A percentile compares a stretch with the other conserved stretches of the same genome.
These are phyloP conservation scores for Metschnikowia picachoensis DNA, from an alignment of 805 yeast genomes.

Conservation along the genomic window DNA sequence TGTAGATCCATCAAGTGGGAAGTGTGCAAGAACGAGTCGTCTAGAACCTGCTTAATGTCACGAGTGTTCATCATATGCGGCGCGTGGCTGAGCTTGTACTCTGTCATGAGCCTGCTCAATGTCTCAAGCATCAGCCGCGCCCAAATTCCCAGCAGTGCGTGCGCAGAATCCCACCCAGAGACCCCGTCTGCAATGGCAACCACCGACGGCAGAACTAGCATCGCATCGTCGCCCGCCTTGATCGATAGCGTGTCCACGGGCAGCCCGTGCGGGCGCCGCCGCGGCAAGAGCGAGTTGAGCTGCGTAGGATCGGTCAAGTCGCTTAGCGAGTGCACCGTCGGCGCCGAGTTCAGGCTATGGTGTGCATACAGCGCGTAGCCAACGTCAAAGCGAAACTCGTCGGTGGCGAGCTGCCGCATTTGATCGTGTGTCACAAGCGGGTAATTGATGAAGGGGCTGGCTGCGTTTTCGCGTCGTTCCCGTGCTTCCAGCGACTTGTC, in stretches of 20 bases:
- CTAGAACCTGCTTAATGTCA: constrained; percentile 42
- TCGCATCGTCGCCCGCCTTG: constrained; percentile 56
- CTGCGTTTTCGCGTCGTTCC: constrained; percentile 20
- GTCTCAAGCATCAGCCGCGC: constrained; percentile 51
- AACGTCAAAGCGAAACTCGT: constrained; percentile 39
- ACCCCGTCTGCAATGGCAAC: constrained; percentile 57
- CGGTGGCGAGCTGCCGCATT: constrained; percentile 30
- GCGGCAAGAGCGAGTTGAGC: constrained; percentile 43
- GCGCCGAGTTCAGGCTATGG: constrained; percentile 38
- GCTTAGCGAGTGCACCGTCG: constrained; percentile 45
- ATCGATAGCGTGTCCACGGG: constrained; percentile 50
- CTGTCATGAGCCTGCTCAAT: constrained; percentile 42
- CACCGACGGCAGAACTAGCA: constrained; percentile 50
- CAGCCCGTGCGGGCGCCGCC: constrained; percentile 49
- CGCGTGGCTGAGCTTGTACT: constrained; percentile 37
- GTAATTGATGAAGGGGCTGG: constrained; percentile 37
- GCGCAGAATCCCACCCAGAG: constrained; percentile 50
- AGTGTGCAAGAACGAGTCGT: constrained; percentile 46
- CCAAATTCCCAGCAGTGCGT: constrained; percentile 47
- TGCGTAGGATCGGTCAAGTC: constrained; percentile 49
- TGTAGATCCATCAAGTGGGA: constrained; percentile 49
- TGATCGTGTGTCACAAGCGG: constrained; percentile 40
- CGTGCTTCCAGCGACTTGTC: constrained; percentile 18
- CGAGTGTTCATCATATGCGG: constrained; percentile 37
- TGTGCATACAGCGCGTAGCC: constrained; percentile 46